These are phyloP conservation scores for Sarocladium brachiariae DNA, from an alignment of 2,329 filamentous ascomycete species.

Conservation along the genomic window DNA sequence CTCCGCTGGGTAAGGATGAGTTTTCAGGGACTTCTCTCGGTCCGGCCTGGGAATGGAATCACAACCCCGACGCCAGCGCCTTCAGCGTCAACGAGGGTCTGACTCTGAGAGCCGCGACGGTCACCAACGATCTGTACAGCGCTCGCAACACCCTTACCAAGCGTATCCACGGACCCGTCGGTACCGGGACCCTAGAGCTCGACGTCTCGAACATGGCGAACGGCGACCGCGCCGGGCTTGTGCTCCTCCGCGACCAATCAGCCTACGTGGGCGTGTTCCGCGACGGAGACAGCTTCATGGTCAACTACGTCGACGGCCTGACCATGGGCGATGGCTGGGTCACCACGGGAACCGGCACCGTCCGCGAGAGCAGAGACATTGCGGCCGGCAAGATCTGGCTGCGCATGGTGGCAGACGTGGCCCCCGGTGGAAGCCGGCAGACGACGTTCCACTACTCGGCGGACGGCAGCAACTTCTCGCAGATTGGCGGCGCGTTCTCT, in stretches of 20 bases:
- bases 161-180: slow-evolving; percentile 37
- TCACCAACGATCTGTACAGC: slow-evolving; percentile 41
- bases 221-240: slow-evolving; percentile 44
- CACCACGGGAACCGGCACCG: slow-evolving; percentile 21
- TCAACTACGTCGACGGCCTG: slow-evolving; percentile 18
- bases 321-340: slow-evolving; percentile 25
- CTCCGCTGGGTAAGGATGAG: neutral
- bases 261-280: slow-evolving; percentile 45
- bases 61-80: slow-evolving; percentile 46
- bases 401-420: slow-evolving; percentile 17
- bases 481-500: slow-evolving; percentile 26
- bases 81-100: slow-evolving; percentile 33
- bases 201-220: slow-evolving; percentile 39
- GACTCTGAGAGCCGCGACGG: slow-evolving; percentile 37
- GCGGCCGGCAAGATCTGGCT: slow-evolving; percentile 15
- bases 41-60: slow-evolving; percentile 52
- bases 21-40: slow-evolving; percentile 28
- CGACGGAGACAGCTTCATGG: slow-evolving; percentile 19
- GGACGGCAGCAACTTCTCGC: slow-evolving; percentile 31
- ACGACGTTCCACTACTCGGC: slow-evolving; percentile 31
- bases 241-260: slow-evolving; percentile 43
- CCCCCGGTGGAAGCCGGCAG: slow-evolving; percentile 13
- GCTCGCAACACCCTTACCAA: slow-evolving; percentile 40
- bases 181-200: slow-evolving; percentile 40
- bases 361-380: slow-evolving; percentile 1